Conservation (phyloP, 1,284 basidiomycete genomes). For the Exsudoporus floridanus region DNA sequence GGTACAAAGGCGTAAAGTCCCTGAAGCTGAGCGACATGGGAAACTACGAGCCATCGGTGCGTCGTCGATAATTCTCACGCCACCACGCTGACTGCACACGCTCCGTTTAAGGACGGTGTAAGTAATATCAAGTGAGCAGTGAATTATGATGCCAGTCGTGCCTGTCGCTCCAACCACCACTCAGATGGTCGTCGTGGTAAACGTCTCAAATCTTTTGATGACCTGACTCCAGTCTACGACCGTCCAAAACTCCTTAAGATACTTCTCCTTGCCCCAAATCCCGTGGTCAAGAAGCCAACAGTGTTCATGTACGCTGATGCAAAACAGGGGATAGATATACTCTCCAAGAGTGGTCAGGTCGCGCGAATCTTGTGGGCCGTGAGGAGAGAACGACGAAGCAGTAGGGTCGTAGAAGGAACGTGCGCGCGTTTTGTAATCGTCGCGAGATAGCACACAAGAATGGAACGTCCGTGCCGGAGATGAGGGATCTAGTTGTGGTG, state of each 20-base stretch:
- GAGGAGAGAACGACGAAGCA: constrained; percentile 30
- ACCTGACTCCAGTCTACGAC: constrained; percentile 85
- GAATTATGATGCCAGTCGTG: constrained; percentile 19
- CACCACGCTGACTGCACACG: too few species aligned
- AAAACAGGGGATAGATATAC: constrained; percentile 76
- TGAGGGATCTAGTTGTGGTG: constrained; percentile 15
- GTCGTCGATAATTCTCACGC: too few species aligned
- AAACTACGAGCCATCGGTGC: too few species aligned
- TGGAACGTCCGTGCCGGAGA: constrained; percentile 30
- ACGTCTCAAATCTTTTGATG: constrained; percentile 36
- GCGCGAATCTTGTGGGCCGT: constrained; percentile 29
- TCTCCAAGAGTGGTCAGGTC: constrained; percentile 44
- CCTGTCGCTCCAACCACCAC: neutral
- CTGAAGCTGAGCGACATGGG: too few species aligned
- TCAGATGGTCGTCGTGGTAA: constrained; percentile 14
- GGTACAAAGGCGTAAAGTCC: too few species aligned
- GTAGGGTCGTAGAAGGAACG: constrained; percentile 30
- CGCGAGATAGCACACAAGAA: constrained; percentile 12
- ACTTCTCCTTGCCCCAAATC: constrained; percentile 91
- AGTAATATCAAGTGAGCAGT: constrained; percentile 23
- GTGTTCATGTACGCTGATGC: constrained; percentile 87
- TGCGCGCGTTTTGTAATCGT: constrained; percentile 14
- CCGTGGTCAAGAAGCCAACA: constrained; percentile 92
- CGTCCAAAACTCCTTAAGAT: constrained; percentile 87
- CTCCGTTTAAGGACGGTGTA: constrained; percentile 12